A percentile compares a stretch with the other conserved stretches of the same genome.
These are phyloP conservation scores for Podospora pseudopauciseta DNA, from an alignment of 495 filamentous ascomycete species.

Conservation along the genomic window DNA sequence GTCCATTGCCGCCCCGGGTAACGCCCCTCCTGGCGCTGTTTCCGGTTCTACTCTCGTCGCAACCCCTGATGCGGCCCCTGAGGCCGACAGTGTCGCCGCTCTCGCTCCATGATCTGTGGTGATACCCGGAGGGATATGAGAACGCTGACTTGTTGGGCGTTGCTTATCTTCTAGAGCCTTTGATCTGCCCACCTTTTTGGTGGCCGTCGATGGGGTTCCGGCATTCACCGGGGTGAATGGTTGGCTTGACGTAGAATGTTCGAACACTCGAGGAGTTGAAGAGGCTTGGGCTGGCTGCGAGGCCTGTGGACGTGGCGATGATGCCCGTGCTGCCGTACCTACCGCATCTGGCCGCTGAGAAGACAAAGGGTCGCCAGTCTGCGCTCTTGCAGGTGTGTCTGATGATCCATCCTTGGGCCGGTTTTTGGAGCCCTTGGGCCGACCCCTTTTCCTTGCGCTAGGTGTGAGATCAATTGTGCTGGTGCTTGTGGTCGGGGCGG, in stretches of 20 bases:
- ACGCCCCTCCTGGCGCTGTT: neutral
- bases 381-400: constrained; percentile 8
- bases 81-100: neutral
- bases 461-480: constrained; percentile 18
- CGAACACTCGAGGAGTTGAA: neutral
- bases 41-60: neutral
- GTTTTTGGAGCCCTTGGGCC: constrained; percentile 50
- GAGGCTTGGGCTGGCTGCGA: neutral
- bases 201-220: neutral
- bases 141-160: neutral
- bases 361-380: constrained; percentile 5
- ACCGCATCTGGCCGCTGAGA: constrained; percentile 6
- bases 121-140: neutral
- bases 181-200: neutral
- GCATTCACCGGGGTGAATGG: constrained; percentile 4
- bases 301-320: neutral
- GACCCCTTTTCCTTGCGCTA: constrained; percentile 32
- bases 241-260: neutral
- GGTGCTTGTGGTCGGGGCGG: constrained; percentile 2
- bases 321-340: neutral
- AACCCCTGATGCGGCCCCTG: neutral
- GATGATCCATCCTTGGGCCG: constrained; percentile 36
- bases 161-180: neutral
- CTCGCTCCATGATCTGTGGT: neutral
- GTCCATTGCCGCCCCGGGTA: too few species aligned